Base-by-base conservation (phyloP, 2,329 filamentous ascomycete genomes). In the Claviceps paspali region DNA sequence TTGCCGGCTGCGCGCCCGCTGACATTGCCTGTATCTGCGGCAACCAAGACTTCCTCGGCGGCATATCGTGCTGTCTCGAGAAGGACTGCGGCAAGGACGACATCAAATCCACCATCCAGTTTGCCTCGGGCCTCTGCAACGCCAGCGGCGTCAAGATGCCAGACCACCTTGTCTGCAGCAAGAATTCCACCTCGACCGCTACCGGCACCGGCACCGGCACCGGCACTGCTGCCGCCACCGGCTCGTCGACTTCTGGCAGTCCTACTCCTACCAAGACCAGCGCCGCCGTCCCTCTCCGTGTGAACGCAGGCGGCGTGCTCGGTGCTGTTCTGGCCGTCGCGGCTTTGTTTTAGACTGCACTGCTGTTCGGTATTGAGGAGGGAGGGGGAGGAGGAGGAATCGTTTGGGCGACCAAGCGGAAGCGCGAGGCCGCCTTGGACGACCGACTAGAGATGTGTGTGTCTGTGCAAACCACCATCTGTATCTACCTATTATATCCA, bases 11-110 rank as follows among this genome's bases (percentile, higher is more conserved):
- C 50, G 47, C 46, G 21, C 41, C 49, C 31, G 44, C 59, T 47
- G 58, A 63, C 50, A 49, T 61, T 41, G 48, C 44, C 37, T 65
- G 62, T 49, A 53, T 64, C 47, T 65, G 62, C 54, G 49, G 46
- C 47, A 62, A 62, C 53, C 33, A 45, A 33, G 38, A 52, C 30
- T 64, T 64, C 54, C 51, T 65, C 38, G 43, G 47, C 43, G 46
- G 45, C 43, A 61, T 64, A 33, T 57, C 61, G 36, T 65, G 62
- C 55, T 64, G 62, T 45, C 51, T 65, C 35, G 47, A 48, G 29
- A 47, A 49, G 24, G 44, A 43, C 31, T 65, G 62, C 50, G 46
- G 52, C 43, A 29, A 43, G 8, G 35, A 45, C 4, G 57, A 56
- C 27, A 54, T 59, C 43, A 41, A 49, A 1, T 41, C 44, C 1